These are phyloP conservation scores for Fusarium pseudograminearum DNA, from an alignment of 2,329 filamentous ascomycete genomes.

Conservation along the genomic window DNA sequence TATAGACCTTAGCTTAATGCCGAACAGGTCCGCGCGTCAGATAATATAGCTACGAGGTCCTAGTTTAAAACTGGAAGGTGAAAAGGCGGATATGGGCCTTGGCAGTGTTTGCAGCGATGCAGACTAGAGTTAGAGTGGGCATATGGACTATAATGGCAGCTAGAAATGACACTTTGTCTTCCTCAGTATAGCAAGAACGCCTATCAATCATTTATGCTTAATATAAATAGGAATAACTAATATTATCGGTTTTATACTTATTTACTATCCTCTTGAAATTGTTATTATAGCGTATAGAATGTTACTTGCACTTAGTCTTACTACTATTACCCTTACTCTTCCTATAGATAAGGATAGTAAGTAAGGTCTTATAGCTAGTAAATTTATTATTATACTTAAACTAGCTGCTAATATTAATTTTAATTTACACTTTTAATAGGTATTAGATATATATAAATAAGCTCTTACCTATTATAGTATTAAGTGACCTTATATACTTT, in stretches of 20 bases:
- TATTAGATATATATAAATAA: not conserved
- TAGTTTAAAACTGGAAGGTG: not conserved
- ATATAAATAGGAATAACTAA: not conserved
- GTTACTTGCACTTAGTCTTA: not conserved
- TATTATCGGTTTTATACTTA: fast-evolving
- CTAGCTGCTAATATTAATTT: not conserved
- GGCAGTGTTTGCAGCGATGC: not conserved
- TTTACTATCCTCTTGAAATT: not conserved
- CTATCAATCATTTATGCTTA: not conserved
- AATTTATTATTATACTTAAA: constrained; percentile 11
- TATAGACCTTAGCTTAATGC: too few species aligned
- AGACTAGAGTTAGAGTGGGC: not conserved
- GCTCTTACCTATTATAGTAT: not conserved
- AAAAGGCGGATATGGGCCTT: not conserved
- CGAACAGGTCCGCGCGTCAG: too few species aligned
- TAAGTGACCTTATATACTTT: not conserved
- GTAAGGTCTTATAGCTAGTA: not conserved
- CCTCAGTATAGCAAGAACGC: not conserved
- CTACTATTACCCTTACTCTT: not conserved
- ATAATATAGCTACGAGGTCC: not conserved
- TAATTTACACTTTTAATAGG: not conserved
- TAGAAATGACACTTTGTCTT: not conserved
- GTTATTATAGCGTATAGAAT: not conserved
- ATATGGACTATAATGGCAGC: not conserved
- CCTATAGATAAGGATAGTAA: not conserved